Evolutionary conservation across 352 stramenopile species (phyloP), one percentile per base, ranked within the genome.

Genomic region (Aphanomyces stellatus): DNA sequence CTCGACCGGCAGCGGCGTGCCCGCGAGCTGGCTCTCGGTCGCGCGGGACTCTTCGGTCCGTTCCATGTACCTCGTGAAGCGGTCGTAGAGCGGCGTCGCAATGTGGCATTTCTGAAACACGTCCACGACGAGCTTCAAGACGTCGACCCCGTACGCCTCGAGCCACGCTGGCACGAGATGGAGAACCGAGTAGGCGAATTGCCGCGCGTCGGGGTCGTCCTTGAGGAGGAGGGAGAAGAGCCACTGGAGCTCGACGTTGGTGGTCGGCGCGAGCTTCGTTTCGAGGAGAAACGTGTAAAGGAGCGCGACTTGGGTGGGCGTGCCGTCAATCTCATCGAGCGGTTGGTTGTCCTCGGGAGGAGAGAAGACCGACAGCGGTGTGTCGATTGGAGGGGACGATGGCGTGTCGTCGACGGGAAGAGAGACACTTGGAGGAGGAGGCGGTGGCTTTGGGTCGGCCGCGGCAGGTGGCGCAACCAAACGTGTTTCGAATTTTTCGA

Each of bases 71-170:
- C 7, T n/a, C 7, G 51, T n/a, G 22, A 67, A 67, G 4, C 60
- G 60, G n/a, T 57, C 34, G 1, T 30, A 22, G 4, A 67, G 42
- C 37, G 60, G 37, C 27, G n/a, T 59, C 2, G 60, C 60, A 8
- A 67, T 22, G 22, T 43, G 22, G 4, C 22, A 4, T 30, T 33
- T 22, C 4, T 31, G 22, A 49, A 67, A 49, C 11, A 59, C 35
- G 71, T 89, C 24, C 63, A 74, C 1, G 70, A 76, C 48, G 72
- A 87, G 71, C 76, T 89, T 42, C 65, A 82, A 65, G 70, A 65
- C 67, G 84, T 80, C 53, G 71, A 76, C 43, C 83, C 86, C 68
- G 62, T 59, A 67, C 3, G 48, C 27, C 33, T 67, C 60, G 33
- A 67, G 31, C 30, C 28, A 43, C 2, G 48, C 24, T 22, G 60